Percentiles rank a stretch among this genome's conserved stretches.
phyloP scores from a whole-genome alignment of 768 basidiomycete species.

The Dentipellis sp. region DNA sequence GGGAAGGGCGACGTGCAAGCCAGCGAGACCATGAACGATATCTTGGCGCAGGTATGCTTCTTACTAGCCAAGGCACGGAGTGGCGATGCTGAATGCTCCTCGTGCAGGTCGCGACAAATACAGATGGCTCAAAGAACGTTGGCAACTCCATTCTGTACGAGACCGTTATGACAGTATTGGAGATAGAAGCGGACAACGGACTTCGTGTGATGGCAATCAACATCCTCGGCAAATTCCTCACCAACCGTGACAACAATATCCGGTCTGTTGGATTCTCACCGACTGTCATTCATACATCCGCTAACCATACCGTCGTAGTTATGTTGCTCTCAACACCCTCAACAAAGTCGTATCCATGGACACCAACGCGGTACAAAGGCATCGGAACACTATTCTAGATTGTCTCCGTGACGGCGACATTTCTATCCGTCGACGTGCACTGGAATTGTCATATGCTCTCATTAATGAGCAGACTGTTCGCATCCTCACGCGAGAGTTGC shows the following conservation, averaged over 20 bases:
- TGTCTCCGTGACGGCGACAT: slow-evolving; percentile 99
- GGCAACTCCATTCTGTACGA: slow-evolving; percentile 98
- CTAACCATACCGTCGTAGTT: slow-evolving; percentile 37
- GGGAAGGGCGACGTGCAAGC: slow-evolving; percentile 79
- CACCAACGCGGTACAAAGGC: slow-evolving; percentile 95
- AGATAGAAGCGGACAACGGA: slow-evolving; percentile 86
- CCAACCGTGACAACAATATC: slow-evolving; percentile 98
- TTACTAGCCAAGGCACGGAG: background rate
- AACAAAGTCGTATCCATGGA: slow-evolving; percentile 98
- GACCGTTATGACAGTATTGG: slow-evolving; percentile 90
- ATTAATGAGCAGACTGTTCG: slow-evolving; percentile 94
- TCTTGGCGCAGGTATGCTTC: slow-evolving; percentile 73
- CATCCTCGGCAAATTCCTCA: slow-evolving; percentile 95
- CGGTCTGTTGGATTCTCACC: slow-evolving; percentile 44
- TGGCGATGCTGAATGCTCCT: background rate
- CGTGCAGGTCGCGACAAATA: slow-evolving; percentile 94
- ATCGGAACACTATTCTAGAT: slow-evolving; percentile 97
- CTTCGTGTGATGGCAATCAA: slow-evolving; percentile 99
- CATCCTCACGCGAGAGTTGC: slow-evolving; percentile 81
- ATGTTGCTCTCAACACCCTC: slow-evolving; percentile 95
- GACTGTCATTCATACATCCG: background rate
- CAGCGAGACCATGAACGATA: slow-evolving; percentile 97
- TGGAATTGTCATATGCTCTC: slow-evolving; percentile 94
- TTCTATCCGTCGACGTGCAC: slow-evolving; percentile 91
- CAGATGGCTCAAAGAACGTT: slow-evolving; percentile 95